These are phyloP conservation scores for Claviceps sp. DNA, from an alignment of 2,329 filamentous ascomycete genomes.

Conservation along the genomic window DNA sequence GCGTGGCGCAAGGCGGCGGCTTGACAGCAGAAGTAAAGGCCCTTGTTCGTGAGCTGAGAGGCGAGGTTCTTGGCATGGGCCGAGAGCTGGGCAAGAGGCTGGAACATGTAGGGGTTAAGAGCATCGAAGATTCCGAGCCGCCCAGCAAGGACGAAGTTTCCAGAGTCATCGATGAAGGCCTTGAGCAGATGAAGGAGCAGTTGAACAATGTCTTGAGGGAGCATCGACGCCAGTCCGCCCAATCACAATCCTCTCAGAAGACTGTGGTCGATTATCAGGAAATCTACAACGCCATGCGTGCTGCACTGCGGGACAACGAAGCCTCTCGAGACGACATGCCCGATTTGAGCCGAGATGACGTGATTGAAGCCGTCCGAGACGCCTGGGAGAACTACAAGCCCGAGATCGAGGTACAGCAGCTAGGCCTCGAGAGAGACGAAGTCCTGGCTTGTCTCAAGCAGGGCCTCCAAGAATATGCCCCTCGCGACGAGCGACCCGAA, in stretches of 20 bases:
- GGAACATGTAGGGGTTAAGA: slow-evolving; percentile 47
- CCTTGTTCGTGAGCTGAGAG: slow-evolving; percentile 75
- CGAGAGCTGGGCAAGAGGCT: slow-evolving; percentile 77
- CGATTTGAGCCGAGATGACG: slow-evolving; percentile 60
- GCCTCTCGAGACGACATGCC: slow-evolving; percentile 24
- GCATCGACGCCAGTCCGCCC: slow-evolving; percentile 53
- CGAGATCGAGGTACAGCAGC: slow-evolving; percentile 79
- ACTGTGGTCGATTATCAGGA: slow-evolving; percentile 62
- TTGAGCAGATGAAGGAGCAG: slow-evolving; percentile 72
- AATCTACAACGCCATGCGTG: slow-evolving; percentile 72
- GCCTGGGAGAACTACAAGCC: slow-evolving; percentile 93
- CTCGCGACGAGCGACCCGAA: slow-evolving; percentile 35
- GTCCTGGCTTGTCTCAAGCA: slow-evolving; percentile 77
- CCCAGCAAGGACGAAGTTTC: slow-evolving; percentile 56
- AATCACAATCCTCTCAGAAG: slow-evolving; percentile 47
- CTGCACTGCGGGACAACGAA: slow-evolving; percentile 53
- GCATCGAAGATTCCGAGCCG: slow-evolving; percentile 32
- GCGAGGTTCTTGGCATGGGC: slow-evolving; percentile 90
- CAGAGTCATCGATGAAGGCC: slow-evolving; percentile 64
- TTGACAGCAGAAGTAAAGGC: slow-evolving; percentile 87
- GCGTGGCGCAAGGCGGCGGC: slow-evolving; percentile 74
- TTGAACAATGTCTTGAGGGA: slow-evolving; percentile 70
- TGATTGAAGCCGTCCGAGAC: slow-evolving; percentile 74
- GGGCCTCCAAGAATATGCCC: slow-evolving; percentile 64
- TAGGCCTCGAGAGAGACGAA: slow-evolving; percentile 81